Evolutionary conservation across 768 basidiomycete species (phyloP).

Genomic region (Trametes gibbosa): DNA sequence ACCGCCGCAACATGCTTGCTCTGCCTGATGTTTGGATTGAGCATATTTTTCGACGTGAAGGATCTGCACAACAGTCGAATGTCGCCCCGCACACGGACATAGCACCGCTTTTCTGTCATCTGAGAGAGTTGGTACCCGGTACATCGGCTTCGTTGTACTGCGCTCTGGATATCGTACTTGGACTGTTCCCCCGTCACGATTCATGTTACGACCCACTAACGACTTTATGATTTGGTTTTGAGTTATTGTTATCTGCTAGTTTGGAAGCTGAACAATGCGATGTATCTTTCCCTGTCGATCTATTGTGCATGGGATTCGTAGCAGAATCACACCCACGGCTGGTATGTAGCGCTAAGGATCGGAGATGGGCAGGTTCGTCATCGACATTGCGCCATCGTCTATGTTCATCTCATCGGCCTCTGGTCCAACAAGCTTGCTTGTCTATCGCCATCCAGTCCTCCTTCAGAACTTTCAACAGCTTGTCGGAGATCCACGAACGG

Average conservation of each 20-base stretch:
- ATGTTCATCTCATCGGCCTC: not conserved
- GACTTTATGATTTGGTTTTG: constrained; percentile 1
- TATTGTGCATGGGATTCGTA: too few relatives aligned
- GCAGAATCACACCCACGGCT: too few relatives aligned
- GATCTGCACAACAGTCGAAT: constrained; percentile 59
- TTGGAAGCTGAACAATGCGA: not conserved
- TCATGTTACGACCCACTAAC: constrained; percentile 13
- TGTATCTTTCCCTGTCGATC: constrained; percentile 3
- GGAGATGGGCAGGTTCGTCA: not conserved
- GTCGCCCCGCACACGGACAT: constrained; percentile 60
- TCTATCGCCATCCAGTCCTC: too few relatives aligned
- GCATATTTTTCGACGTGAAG: constrained; percentile 63
- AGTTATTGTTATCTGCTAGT: constrained; percentile 21
- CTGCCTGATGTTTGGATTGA: constrained; percentile 51
- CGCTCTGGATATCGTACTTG: not conserved
- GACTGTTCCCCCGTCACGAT: not conserved
- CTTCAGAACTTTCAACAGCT: too few relatives aligned
- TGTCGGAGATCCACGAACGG: too few relatives aligned
- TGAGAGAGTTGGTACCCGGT: not conserved
- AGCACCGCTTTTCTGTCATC: not conserved
- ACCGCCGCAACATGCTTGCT: constrained; percentile 61
- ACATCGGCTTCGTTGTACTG: not conserved
- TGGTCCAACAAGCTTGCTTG: too few relatives aligned
- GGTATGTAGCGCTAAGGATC: not conserved
- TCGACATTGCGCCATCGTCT: not conserved